Base-by-base conservation (phyloP, 2,329 filamentous ascomycete genomes). In the Scedosporium boydii region DNA sequence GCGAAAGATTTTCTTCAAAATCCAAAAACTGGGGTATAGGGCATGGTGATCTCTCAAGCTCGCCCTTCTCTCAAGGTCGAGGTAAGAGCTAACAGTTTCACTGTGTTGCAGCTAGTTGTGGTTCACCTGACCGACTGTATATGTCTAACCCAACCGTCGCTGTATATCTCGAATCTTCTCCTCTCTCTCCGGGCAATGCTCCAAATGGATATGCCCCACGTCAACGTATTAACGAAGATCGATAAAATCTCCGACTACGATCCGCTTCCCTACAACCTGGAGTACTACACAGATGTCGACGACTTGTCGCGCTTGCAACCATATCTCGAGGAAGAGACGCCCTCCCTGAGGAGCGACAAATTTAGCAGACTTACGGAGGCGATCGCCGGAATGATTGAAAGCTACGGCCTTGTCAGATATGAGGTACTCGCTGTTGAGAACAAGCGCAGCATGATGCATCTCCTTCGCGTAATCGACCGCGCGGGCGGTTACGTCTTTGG, bases 191-290 rank as follows among this genome's bases (percentile, higher is more conserved):
- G 95, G 67, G 93, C 91, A 69, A 99, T 99, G 93, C 86, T 99
- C 61, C 95, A 98, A 76, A 93, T 99, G 84, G 95, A 98, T 71
- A 89, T 98, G 65, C 92, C 95, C 0, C 91, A 97, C 71, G 81
- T 99, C 67, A 99, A 99, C 71, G 90, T 99, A 65, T 83, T 99
- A 27, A 97, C 93, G 63, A 99, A 99, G 77, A 96, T 99, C 76
- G 95, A 99, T 76, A 97, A 97, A 71, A 81, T 99, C 61, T 80
- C 87, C 42, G 86, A 88, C 60, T 97, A 96, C 71, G 88, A 91
- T 57, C 85, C 90, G 27, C 81, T 99, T 0, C 91, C 93, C 0
- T 97, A 99, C 80, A 96, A 96, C 69, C 86, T 99, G 64, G 93
- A 97, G 67, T 99, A 88, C 75, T 99, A 98, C 74, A 98, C 95